A percentile compares a stretch with the other conserved stretches of the same genome.
Evolutionary conservation across 129 eudicot species (phyloP).

Genomic region (Tagetes erecta): DNA sequence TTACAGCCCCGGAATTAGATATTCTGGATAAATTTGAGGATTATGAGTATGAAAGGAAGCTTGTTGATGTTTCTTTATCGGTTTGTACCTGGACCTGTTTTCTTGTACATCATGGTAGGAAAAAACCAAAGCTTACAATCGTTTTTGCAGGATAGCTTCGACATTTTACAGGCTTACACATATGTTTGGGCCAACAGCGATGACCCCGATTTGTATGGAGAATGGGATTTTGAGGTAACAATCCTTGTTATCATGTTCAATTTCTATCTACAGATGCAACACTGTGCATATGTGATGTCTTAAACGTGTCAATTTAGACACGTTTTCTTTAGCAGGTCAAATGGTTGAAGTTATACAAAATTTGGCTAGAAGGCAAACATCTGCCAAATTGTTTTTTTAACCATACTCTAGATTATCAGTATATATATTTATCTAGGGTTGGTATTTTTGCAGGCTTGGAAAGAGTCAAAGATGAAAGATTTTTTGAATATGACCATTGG

Average conservation of each 20-base stretch:
- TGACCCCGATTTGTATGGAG: constrained; percentile 78
- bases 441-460: constrained; percentile 63
- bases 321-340: not conserved
- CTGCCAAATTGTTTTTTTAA: not conserved
- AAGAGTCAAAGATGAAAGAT: constrained; percentile 59
- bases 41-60: constrained; percentile 69
- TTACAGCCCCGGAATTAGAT: constrained; percentile 64
- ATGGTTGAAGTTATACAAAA: not conserved
- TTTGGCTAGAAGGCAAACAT: not conserved
- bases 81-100: constrained; percentile 37
- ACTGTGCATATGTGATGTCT: not conserved
- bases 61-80: constrained; percentile 58
- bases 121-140: not conserved
- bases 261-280: not conserved
- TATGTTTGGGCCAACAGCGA: constrained; percentile 75
- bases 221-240: constrained; percentile 88
- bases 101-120: constrained; percentile 11
- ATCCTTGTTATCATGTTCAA: not conserved
- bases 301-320: not conserved
- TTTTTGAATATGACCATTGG: constrained; percentile 74
- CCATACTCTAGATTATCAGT: not conserved
- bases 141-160: constrained; percentile 64
- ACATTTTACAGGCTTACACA: constrained; percentile 52
- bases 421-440: not conserved
- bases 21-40: constrained; percentile 86